Evolutionary conservation across 371 early-diverging fungal species (phyloP).

Genomic region (Mortierella sp.): DNA sequence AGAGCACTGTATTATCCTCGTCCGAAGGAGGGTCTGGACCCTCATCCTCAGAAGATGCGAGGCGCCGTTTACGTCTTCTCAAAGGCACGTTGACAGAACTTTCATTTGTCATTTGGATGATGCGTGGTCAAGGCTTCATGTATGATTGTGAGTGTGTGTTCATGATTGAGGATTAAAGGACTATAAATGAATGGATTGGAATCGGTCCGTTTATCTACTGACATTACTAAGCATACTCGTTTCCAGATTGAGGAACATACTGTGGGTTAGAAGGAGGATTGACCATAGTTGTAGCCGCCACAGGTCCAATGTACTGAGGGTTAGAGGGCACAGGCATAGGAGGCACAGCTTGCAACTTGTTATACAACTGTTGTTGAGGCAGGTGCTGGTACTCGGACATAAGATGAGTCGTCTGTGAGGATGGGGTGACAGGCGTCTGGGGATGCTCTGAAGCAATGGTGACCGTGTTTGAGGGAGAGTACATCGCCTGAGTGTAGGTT

Average conservation of each 20-base stretch:
- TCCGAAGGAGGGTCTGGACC: too few relatives aligned
- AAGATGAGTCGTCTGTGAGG: too few relatives aligned
- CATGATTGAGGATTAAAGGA: too few relatives aligned
- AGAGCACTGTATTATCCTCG: too few relatives aligned
- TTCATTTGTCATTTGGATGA: too few relatives aligned
- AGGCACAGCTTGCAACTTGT: background rate
- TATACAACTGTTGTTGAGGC: background rate
- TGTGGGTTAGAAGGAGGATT: background rate
- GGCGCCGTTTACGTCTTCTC: too few relatives aligned
- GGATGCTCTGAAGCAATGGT: background rate
- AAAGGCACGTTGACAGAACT: too few relatives aligned
- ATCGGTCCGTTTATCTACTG: background rate
- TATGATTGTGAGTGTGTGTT: too few relatives aligned
- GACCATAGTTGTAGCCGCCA: background rate
- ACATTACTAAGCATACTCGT: background rate
- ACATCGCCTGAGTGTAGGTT: background rate
- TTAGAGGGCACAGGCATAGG: background rate
- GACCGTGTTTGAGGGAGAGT: background rate
- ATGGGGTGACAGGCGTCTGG: constrained; percentile 1
- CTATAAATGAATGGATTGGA: too few relatives aligned
- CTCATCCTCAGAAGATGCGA: too few relatives aligned
- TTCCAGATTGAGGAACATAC: background rate
- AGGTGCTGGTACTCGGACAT: background rate
- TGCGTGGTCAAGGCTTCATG: too few relatives aligned
- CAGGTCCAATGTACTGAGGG: background rate